phyloP scores from a whole-genome alignment of 768 basidiomycete genomes.

The Mycena olivaceomarginata region DNA sequence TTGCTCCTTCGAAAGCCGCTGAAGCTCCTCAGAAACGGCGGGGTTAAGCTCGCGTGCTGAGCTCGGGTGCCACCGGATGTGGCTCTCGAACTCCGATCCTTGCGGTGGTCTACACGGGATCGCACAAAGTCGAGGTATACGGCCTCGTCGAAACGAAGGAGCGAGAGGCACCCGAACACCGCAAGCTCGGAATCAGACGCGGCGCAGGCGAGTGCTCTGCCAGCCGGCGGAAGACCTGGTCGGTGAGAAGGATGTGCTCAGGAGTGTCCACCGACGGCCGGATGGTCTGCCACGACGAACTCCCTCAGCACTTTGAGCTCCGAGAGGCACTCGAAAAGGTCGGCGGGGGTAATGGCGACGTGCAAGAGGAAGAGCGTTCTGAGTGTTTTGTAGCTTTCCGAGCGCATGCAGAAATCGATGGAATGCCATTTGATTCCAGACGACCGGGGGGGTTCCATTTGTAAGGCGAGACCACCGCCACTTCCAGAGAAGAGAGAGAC shows the following conservation, averaged over 20 bases:
- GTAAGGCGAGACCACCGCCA: neutral
- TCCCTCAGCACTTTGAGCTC: constrained; percentile 1
- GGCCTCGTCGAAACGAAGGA: constrained; percentile 35
- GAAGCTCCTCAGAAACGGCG: constrained; percentile 6
- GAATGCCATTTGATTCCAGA: constrained; percentile 31
- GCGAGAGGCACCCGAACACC: constrained; percentile 32
- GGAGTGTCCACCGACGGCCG: neutral
- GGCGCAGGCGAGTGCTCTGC: neutral
- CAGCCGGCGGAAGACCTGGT: constrained; percentile 26
- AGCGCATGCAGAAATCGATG: constrained; percentile 20
- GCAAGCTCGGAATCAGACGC: constrained; percentile 22
- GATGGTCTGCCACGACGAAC: constrained; percentile 36
- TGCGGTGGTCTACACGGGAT: constrained; percentile 7
- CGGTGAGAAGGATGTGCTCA: constrained; percentile 18
- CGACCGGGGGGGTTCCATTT: neutral
- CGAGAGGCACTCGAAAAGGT: constrained; percentile 18
- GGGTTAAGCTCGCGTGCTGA: constrained; percentile 17
- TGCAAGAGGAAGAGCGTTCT: constrained; percentile 33
- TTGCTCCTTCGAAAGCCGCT: neutral
- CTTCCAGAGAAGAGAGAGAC: constrained; percentile 13
- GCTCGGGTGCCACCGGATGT: constrained; percentile 27
- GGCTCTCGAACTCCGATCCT: constrained; percentile 18
- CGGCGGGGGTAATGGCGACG: neutral
- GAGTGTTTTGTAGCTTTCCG: constrained; percentile 14
- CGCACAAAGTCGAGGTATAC: constrained; percentile 29